A percentile compares a stretch with the other conserved stretches of the same genome.
These are phyloP conservation scores for Caloboletus firmus DNA, from an alignment of 1,284 basidiomycete species.

Conservation along the genomic window DNA sequence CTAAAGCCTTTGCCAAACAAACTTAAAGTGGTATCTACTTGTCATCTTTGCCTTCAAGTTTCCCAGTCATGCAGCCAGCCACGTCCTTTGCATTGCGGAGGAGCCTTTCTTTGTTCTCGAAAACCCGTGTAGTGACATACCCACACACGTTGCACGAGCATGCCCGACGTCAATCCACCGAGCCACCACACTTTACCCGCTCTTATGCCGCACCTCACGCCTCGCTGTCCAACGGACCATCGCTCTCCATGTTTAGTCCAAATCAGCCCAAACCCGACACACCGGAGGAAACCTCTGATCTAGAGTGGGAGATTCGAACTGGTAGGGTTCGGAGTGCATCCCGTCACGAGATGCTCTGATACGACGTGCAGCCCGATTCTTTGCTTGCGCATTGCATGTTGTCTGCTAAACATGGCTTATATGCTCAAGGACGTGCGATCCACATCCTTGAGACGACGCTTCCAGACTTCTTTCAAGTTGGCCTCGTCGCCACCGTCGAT, in stretches of 20 bases:
- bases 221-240: constrained; percentile 25
- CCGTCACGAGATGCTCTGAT: constrained; percentile 31
- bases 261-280: constrained; percentile 13
- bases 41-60: not conserved
- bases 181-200: constrained; percentile 4
- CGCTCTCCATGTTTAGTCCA: constrained; percentile 32
- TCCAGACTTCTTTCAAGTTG: constrained; percentile 68
- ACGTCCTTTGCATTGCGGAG: not conserved
- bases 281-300: constrained; percentile 34
- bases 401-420: not conserved
- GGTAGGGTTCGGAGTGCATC: constrained; percentile 40
- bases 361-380: constrained; percentile 21
- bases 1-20: constrained; percentile 35
- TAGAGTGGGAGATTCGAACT: constrained; percentile 68
- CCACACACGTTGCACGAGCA: not conserved
- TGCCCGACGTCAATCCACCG: constrained; percentile 5
- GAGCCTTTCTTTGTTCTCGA: not conserved
- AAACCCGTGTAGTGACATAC: not conserved
- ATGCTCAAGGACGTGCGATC: constrained; percentile 60
- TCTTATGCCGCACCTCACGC: constrained; percentile 1
- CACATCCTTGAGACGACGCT: constrained; percentile 67
- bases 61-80: constrained; percentile 17
- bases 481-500: constrained; percentile 60
- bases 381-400: not conserved
- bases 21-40: not conserved